phyloP scores from a whole-genome alignment of 2,329 filamentous ascomycete genomes.

The Penicillium thymicola region DNA sequence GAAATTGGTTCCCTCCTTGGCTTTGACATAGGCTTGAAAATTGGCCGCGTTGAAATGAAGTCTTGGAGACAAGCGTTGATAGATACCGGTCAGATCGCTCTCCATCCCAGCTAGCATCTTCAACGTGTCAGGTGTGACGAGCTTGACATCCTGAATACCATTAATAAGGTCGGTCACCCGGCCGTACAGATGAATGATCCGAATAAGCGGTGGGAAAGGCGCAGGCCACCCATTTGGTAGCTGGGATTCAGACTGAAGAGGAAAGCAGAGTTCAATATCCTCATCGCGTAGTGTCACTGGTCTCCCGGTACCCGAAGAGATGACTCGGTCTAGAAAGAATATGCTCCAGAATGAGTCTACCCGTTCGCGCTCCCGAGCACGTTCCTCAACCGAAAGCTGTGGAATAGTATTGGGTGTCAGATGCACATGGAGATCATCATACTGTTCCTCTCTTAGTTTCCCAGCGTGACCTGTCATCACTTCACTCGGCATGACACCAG shows the following conservation, averaged over 20 bases:
- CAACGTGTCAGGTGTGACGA: slow-evolving; percentile 72
- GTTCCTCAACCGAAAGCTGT: slow-evolving; percentile 52
- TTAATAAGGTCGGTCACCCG: slow-evolving; percentile 81
- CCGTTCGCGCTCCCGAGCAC: slow-evolving; percentile 71
- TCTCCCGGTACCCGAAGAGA: slow-evolving; percentile 80
- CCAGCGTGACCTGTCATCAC: slow-evolving; percentile 47
- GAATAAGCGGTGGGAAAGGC: slow-evolving; percentile 74
- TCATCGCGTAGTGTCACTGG: slow-evolving; percentile 80
- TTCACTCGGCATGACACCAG: slow-evolving; percentile 55
- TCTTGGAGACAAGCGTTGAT: slow-evolving; percentile 70
- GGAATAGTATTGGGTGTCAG: slow-evolving; percentile 25
- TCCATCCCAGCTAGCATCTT: slow-evolving; percentile 74
- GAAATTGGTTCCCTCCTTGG: slow-evolving; percentile 80
- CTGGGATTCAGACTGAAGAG: slow-evolving; percentile 52
- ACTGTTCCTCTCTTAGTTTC: slow-evolving; percentile 45
- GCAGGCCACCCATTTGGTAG: slow-evolving; percentile 65
- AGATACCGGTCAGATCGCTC: slow-evolving; percentile 68
- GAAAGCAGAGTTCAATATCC: slow-evolving; percentile 77
- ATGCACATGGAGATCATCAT: slow-evolving; percentile 42
- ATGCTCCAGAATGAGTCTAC: slow-evolving; percentile 89
- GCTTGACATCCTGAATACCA: slow-evolving; percentile 68
- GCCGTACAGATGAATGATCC: slow-evolving; percentile 83
- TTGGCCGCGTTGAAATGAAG: slow-evolving; percentile 82
- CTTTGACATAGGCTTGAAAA: slow-evolving; percentile 78
- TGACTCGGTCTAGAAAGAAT: slow-evolving; percentile 81